Base-by-base conservation (phyloP, 164 flowering plant species). In the Berberis vulgaris region DNA sequence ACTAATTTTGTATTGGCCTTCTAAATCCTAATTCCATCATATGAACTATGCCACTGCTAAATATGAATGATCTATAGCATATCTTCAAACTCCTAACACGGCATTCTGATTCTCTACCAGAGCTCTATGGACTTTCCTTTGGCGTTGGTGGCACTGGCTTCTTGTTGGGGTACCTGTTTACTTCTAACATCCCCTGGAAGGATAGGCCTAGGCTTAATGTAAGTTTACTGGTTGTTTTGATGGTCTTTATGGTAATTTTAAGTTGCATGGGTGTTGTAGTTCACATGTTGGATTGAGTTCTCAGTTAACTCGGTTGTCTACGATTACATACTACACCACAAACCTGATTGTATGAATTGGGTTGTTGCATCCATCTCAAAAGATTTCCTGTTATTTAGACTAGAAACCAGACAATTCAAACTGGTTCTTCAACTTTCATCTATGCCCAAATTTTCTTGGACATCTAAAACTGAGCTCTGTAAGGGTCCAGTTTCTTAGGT, bases 71-170 rank as follows among this genome's bases (percentile, higher is more conserved):
- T 26, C 26, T 26, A 26, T 26, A 26, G 26, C 26, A 26, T 26
- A 26, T 26, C 26, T 26, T 26, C 26, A 26, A 26, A 26, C 26
- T 26, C 26, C 26, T 26, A 26, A 26, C 26, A 26, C 26, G 60
- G 10, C 43, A 26, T 57, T 40, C 7, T 57, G 53, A 26, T 26
- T 66, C 38, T 65, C 3, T 73, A n/a, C 59, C 91, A 89, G 98
- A 82, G 98, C 79, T 81, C 95, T 50, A 75, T 76, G 57, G 98
- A 92, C 77, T 69, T 75, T 54, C 78, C 73, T 60, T 70, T 86
- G 52, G 86, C 85, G 43, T 10, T 81, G 62, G 83, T 57, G 55
- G 79, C 90, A 54, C 72, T 84, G 72, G 60, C 70, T 61, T 68
- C 69, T 71, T 82, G 76, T 67, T 77, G 70, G 73, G 68, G 53